Base-by-base conservation (phyloP, 305 asterid genomes). In the Plantago lanceolata region DNA sequence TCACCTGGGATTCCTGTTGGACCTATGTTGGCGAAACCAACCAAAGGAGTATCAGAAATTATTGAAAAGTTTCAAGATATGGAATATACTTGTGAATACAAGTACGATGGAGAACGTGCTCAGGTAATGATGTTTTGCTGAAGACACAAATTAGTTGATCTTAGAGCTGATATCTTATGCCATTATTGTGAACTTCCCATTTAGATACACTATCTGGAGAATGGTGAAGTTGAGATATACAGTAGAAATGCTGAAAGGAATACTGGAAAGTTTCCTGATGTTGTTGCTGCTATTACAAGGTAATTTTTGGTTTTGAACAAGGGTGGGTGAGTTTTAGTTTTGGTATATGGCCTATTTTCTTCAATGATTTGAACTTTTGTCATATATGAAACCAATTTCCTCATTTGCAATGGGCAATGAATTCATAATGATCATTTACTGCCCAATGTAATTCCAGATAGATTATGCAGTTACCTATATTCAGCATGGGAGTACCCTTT, bases 21-120 rank as follows among this genome's bases (percentile, higher is more conserved):
- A 28, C 95, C 97, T 77, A 94, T 94, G 97, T 80, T 94, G 68
- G 99, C 97, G 73, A 94, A 94, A 80, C 89, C 96, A 63, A 90
- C 96, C 26, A 90, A 90, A 81, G 95, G 93, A 58, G 97, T 94
- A 64, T 83, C 92, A 69, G 97, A 93, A 79, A 93, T 93, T 64
- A 76, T 93, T 73, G 97, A 94, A 20, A 94, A 84, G 82, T 94
- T 90, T 82, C 92, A 93, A 68, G 84, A 85, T 71, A 84, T 77
- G 82, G 96, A 82, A 74, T 93, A 71, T 79, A 89, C 97, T 40
- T 89, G 97, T 77, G 98, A 93, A 80, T 93, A 93, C 87, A 93
- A 93, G 76, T 93, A 93, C 63, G 98, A 93, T 48, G 97, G 98
- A 69, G 97, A 94, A 74, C 95, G 97, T 63, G 96, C 99, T 60